phyloP scores from a whole-genome alignment of 306 rosid species.

The Prunus mume region DNA sequence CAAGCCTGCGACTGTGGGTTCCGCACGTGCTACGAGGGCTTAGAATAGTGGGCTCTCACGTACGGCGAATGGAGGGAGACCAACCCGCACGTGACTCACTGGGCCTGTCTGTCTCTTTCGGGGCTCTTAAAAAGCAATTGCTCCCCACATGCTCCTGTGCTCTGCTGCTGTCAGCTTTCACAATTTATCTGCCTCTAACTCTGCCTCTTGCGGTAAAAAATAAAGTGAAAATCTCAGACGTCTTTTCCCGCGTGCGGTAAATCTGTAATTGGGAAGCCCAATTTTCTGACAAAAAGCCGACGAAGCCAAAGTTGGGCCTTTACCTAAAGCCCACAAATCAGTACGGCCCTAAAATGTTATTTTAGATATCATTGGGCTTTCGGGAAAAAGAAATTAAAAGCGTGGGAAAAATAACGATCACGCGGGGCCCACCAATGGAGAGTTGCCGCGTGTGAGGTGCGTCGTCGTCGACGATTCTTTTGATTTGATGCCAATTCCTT shows the following conservation, averaged over 20 bases:
- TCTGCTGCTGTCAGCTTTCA: not conserved
- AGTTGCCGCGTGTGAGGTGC: not conserved
- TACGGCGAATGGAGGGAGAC: not conserved
- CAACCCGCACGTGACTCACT: not conserved
- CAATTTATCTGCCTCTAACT: not conserved
- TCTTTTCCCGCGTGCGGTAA: not conserved
- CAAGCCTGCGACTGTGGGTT: not conserved
- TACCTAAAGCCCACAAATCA: not conserved
- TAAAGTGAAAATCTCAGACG: not conserved
- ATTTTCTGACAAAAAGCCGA: not conserved
- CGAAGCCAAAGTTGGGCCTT: not conserved
- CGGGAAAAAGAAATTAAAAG: not conserved
- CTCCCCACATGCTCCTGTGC: conserved; percentile 7
- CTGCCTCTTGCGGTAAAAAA: not conserved
- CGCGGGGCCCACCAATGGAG: not conserved
- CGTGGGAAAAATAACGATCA: not conserved
- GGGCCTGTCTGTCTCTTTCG: not conserved
- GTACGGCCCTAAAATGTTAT: not conserved
- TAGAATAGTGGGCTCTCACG: not conserved
- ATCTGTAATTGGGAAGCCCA: not conserved
- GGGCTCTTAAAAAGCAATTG: not conserved
- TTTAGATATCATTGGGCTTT: not conserved
- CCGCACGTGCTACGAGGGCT: not conserved
- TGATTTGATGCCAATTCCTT: not conserved
- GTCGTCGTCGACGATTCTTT: not conserved